Evolutionary conservation across 345 rosid species (phyloP).

Genomic region (Camelina sativa): DNA sequence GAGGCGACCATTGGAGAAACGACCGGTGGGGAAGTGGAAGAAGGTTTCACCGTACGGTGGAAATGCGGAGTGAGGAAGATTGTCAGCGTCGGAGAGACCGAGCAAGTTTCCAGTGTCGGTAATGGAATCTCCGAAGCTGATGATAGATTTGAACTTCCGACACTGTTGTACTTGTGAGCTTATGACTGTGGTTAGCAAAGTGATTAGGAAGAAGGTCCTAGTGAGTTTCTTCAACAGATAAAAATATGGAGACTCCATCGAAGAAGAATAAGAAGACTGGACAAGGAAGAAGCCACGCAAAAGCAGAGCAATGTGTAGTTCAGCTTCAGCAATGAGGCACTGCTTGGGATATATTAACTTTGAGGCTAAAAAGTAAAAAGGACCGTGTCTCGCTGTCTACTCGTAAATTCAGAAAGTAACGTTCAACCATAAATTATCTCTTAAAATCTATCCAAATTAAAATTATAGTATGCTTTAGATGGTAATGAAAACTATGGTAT

Average conservation of each 20-base stretch:
- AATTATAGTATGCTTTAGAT: no score
- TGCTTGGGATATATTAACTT: neutral
- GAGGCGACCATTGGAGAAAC: conserved; percentile 59
- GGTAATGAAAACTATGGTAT: no score
- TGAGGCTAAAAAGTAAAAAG: conserved; percentile 16
- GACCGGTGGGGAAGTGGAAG: conserved; percentile 55
- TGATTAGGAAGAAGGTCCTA: conserved; percentile 10
- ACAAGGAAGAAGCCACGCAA: neutral
- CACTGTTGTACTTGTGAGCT: conserved; percentile 15
- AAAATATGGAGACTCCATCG: conserved; percentile 20
- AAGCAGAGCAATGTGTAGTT: neutral
- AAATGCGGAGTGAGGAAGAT: conserved; percentile 35
- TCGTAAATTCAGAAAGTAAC: neutral
- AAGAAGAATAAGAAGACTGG: neutral
- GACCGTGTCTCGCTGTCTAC: neutral
- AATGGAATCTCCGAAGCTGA: conserved; percentile 66
- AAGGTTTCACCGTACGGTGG: conserved; percentile 57
- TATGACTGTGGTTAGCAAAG: neutral
- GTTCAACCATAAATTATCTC: neutral
- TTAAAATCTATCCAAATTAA: no score
- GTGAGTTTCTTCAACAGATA: conserved; percentile 19
- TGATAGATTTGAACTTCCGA: conserved; percentile 41
- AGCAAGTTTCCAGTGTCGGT: conserved; percentile 60
- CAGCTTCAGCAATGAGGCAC: conserved; percentile 8
- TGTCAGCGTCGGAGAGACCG: conserved; percentile 19